These are phyloP conservation scores for Bertia moriformis DNA, from an alignment of 2,329 filamentous ascomycete species.

Conservation along the genomic window DNA sequence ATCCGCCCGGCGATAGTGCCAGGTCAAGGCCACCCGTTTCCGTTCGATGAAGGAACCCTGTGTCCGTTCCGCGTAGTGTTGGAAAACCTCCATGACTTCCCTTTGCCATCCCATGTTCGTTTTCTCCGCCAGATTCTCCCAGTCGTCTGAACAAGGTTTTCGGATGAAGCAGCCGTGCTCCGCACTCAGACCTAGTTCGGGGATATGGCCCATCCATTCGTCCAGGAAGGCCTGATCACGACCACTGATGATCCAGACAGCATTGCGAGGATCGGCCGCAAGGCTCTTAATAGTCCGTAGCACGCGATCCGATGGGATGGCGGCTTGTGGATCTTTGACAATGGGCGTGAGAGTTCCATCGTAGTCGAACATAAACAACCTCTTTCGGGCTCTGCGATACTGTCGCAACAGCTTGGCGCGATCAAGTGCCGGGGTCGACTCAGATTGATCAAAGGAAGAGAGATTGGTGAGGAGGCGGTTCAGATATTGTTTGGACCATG, in stretches of 20 bases:
- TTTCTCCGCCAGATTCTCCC: conserved; percentile 78
- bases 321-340: conserved; percentile 77
- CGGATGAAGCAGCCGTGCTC: conserved; percentile 95
- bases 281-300: conserved; percentile 67
- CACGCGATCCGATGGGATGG: conserved; percentile 73
- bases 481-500: conserved; percentile 71
- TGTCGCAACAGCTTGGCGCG: conserved; percentile 54
- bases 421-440: conserved; percentile 71
- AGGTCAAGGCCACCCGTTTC: conserved; percentile 86
- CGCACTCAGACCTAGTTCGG: conserved; percentile 79
- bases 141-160: conserved; percentile 59
- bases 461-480: conserved; percentile 68
- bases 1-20: conserved; percentile 90
- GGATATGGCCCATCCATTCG: conserved; percentile 83
- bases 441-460: conserved; percentile 58
- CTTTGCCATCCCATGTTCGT: conserved; percentile 87
- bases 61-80: conserved; percentile 75
- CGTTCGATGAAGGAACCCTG: conserved; percentile 88
- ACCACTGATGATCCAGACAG: conserved; percentile 97
- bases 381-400: conserved; percentile 62
- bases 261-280: conserved; percentile 66
- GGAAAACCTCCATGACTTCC: conserved; percentile 71
- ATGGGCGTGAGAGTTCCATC: conserved; percentile 94
- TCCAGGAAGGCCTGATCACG: conserved; percentile 83
- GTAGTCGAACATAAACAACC: conserved; percentile 97